These are phyloP conservation scores for Dryas drummondii DNA, from an alignment of 306 rosid genomes.

Conservation along the genomic window DNA sequence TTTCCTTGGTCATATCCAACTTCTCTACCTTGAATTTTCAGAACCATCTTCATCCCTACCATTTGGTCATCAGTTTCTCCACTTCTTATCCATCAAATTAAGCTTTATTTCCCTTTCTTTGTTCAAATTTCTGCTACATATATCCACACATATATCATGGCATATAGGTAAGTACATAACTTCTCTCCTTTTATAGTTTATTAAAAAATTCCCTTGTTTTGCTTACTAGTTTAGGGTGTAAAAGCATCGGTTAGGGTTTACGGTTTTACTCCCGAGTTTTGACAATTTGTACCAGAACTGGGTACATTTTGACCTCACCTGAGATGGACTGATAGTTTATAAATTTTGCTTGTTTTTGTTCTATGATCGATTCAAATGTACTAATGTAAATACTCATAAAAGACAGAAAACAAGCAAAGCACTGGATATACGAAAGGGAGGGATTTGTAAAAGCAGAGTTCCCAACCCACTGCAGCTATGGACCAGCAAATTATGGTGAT, in stretches of 20 bases:
- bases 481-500: conserved; percentile 15
- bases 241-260: no score
- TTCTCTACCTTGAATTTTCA: no score
- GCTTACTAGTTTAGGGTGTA: no score
- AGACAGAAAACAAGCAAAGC: not conserved
- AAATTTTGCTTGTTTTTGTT: not conserved
- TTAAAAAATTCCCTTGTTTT: not conserved
- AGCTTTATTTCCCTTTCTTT: not conserved
- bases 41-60: no score
- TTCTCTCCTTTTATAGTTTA: not conserved
- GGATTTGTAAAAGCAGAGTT: conserved; percentile 1
- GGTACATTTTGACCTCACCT: no score
- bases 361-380: not conserved
- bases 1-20: no score
- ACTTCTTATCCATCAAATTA: no score
- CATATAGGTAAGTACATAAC: not conserved
- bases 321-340: not conserved
- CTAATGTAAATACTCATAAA: not conserved
- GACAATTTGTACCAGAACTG: no score
- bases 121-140: not conserved
- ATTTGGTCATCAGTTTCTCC: no score
- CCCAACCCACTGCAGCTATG: conserved; percentile 42
- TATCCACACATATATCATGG: not conserved
- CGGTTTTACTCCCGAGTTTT: no score
- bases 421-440: conserved; percentile 15